phyloP scores from a whole-genome alignment of 164 flowering plant species.

The Aristolochia fimbriata region DNA sequence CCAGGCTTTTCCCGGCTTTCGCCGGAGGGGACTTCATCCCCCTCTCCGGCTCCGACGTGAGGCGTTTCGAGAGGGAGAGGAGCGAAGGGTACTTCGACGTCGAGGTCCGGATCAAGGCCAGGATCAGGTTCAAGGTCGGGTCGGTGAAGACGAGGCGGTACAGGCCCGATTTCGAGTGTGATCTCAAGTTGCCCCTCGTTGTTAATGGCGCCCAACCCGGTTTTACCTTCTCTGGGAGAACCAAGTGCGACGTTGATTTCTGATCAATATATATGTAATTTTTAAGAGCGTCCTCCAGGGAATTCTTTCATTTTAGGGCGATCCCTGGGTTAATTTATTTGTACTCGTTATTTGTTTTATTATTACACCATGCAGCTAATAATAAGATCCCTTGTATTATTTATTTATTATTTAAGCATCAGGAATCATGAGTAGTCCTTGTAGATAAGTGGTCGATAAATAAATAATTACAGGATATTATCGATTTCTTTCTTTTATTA shows the following conservation, averaged over 20 bases:
- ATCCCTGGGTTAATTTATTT: too few relatives aligned
- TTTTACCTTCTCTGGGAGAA: constrained; percentile 6
- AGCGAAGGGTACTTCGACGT: constrained; percentile 15
- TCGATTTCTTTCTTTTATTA: too few relatives aligned
- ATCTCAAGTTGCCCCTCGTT: constrained; percentile 18
- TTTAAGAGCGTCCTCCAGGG: too few relatives aligned
- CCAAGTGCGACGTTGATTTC: constrained; percentile 12
- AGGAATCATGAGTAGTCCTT: too few relatives aligned
- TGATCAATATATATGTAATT: background rate
- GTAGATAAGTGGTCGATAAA: too few relatives aligned
- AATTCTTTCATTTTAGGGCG: too few relatives aligned
- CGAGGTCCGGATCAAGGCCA: constrained; percentile 14
- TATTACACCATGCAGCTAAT: too few relatives aligned
- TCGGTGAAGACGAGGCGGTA: constrained; percentile 12
- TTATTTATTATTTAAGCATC: too few relatives aligned
- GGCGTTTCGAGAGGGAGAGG: constrained; percentile 14
- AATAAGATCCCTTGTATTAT: too few relatives aligned
- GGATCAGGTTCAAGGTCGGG: constrained; percentile 22
- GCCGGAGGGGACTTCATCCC: constrained; percentile 8
- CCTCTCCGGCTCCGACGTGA: background rate
- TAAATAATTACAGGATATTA: too few relatives aligned
- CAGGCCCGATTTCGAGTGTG: constrained; percentile 22
- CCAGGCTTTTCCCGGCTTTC: constrained; percentile 13
- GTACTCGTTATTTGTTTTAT: too few relatives aligned
- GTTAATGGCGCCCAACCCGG: constrained; percentile 3